phyloP scores from a whole-genome alignment of 148 eudicot genomes.

The Diospyros lotus region DNA sequence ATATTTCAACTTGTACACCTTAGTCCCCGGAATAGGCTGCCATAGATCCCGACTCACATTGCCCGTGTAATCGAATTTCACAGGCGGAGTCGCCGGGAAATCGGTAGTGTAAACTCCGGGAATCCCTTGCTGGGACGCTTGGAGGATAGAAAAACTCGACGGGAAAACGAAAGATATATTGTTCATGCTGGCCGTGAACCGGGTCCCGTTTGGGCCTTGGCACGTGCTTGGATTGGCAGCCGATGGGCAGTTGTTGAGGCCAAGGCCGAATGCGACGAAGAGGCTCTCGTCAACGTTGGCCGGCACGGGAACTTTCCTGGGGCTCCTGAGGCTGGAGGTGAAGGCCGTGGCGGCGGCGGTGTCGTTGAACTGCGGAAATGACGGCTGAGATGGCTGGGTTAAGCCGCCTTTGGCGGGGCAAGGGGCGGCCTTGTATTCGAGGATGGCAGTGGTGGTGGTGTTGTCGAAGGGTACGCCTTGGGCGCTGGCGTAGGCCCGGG shows the following conservation, averaged over 20 bases:
- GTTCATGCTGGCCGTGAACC: conserved; percentile 67
- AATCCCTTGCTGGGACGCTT: conserved; percentile 51
- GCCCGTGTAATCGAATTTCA: conserved; percentile 67
- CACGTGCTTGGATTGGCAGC: conserved; percentile 33
- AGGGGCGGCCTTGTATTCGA: conserved; percentile 45
- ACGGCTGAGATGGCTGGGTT: conserved; percentile 25
- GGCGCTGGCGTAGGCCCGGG: conserved; percentile 59
- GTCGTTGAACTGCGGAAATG: conserved; percentile 58
- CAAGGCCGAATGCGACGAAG: conserved; percentile 55
- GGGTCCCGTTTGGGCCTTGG: conserved; percentile 67
- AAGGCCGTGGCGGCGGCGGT: conserved; percentile 50
- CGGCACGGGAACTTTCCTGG: conserved; percentile 38
- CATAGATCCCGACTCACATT: conserved; percentile 56
- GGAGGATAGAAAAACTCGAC: conserved; percentile 49
- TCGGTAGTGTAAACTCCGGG: conserved; percentile 66
- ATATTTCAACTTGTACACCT: conserved; percentile 47
- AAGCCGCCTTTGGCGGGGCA: conserved; percentile 36
- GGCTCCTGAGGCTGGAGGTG: conserved; percentile 44
- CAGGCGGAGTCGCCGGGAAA: conserved; percentile 57
- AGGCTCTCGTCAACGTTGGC: conserved; percentile 45
- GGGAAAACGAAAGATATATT: conserved; percentile 64
- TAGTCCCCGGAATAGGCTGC: conserved; percentile 54
- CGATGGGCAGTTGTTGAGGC: conserved; percentile 53
- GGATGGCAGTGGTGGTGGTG: conserved; percentile 72
- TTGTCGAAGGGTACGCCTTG: conserved; percentile 66